phyloP scores from a whole-genome alignment of 495 filamentous ascomycete genomes.

The Aspergillus ellipticus region DNA sequence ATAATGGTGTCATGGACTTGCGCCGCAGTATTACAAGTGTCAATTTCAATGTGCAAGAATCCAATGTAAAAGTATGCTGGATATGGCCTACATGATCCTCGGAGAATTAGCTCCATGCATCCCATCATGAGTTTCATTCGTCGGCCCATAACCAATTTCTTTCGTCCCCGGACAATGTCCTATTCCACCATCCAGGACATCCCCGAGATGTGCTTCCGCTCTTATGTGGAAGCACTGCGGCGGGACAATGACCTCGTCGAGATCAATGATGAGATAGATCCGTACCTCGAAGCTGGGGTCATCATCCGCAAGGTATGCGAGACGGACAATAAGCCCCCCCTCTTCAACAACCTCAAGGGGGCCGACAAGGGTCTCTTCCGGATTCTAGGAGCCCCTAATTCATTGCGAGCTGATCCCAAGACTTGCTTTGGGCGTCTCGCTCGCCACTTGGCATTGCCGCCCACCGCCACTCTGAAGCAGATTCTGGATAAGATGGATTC shows the following conservation, averaged over 20 bases:
- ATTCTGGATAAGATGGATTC: slow-evolving; percentile 22
- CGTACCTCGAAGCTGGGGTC: slow-evolving; percentile 26
- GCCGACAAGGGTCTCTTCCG: slow-evolving; percentile 21
- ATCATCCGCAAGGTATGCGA: slow-evolving; percentile 28
- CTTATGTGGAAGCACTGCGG: slow-evolving; percentile 18
- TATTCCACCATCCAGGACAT: no score
- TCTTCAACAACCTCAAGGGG: slow-evolving; percentile 30
- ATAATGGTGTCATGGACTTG: no score
- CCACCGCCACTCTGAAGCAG: slow-evolving; percentile 14
- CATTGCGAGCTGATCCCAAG: slow-evolving; percentile 12
- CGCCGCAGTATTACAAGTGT: no score
- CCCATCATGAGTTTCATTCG: no score
- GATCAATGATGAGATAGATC: slow-evolving; percentile 26
- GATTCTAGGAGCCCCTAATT: slow-evolving; percentile 26
- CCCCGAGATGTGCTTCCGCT: slow-evolving; percentile 15
- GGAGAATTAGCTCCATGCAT: no score
- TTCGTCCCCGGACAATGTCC: no score
- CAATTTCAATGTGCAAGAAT: no score
- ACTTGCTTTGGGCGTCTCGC: slow-evolving; percentile 25
- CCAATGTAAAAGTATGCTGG: no score
- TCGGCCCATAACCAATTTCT: no score
- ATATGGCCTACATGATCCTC: no score
- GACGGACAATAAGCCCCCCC: slow-evolving; percentile 25
- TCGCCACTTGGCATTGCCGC: slow-evolving; percentile 19
- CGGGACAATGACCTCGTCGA: slow-evolving; percentile 27